phyloP scores from a whole-genome alignment of 371 early-diverging fungal species.

The Chytridiales sp. region DNA sequence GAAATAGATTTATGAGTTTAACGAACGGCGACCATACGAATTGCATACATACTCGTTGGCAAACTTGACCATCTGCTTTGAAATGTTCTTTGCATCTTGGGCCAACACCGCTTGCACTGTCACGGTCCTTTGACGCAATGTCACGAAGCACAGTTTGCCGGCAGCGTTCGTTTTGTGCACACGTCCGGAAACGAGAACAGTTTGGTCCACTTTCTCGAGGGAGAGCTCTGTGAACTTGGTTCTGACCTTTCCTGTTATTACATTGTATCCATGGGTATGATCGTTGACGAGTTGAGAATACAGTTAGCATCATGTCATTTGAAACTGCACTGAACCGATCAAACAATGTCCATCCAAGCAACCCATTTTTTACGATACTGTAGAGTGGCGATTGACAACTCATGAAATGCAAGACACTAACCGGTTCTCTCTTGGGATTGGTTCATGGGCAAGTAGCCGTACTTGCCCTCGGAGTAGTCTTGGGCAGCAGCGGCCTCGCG shows the following conservation, averaged over 20 bases:
- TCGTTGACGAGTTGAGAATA: too few species aligned
- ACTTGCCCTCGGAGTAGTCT: conserved; percentile 79
- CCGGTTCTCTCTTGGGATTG: conserved; percentile 72
- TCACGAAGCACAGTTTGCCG: conserved; percentile 90
- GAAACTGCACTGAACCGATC: conserved; percentile 5
- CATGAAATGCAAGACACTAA: too few species aligned
- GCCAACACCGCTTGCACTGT: conserved; percentile 88
- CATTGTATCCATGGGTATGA: too few species aligned
- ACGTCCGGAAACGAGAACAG: conserved; percentile 82
- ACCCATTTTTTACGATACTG: too few species aligned
- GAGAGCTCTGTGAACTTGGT: conserved; percentile 57
- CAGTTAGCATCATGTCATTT: neutral
- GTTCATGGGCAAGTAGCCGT: conserved; percentile 87
- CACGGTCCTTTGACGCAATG: conserved; percentile 81
- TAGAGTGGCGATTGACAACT: too few species aligned
- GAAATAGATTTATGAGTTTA: conserved; percentile 7
- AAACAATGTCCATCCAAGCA: too few species aligned
- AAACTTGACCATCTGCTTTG: conserved; percentile 96
- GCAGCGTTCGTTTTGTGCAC: conserved; percentile 61
- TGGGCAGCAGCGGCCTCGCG: conserved; percentile 61
- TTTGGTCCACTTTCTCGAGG: conserved; percentile 67
- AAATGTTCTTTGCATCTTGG: conserved; percentile 69
- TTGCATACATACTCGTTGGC: conserved; percentile 55
- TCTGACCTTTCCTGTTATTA: too few species aligned
- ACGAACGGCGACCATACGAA: too few species aligned